Base-by-base conservation (phyloP, 257 asterid genomes). In the Parsonsia alboflavescens region DNA sequence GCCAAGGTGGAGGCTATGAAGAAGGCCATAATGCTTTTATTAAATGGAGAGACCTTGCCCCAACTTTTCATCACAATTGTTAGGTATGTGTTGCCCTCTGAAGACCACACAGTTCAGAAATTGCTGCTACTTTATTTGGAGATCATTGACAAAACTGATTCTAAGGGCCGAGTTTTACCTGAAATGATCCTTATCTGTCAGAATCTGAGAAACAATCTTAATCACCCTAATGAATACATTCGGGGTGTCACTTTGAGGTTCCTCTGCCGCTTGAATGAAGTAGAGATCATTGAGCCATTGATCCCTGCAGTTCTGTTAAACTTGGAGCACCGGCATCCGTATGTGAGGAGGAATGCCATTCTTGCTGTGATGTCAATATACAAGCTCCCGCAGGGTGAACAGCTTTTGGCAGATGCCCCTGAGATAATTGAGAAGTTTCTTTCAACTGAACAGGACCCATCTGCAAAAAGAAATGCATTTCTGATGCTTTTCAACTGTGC, bases 161-260 rank as follows among this genome's bases (percentile, higher is more conserved):
- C 84, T 24, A 88, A 89, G 85, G 98, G 98, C 6, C 84, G 88
- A 3, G 89, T 88, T 41, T 80, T 89, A 41, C 98, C 98, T 24
- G 98, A 93, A 85, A 93, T 93, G 97, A 91, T 93, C 75, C 85
- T 93, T 79, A 93, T 91, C 71, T 93, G 98, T 73, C 98, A 93
- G 88, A 89, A 89, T 74, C 86, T 93, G 73, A 86, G 92, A 83
- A 93, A 93, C 78, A 89, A 93, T 84, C 92, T 93, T 77, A 92
- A 87, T 83, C 97, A 90, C 62, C 91, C 98, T n/a, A 93, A 93
- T 77, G 98, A 93, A 81, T 93, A 93, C 74, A 86, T 93, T 73
- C 96, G 98, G 41, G 97, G 98, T 62, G 91, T 89, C 48, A 93
- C 98, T 10, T 78, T 93, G 77, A 89, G 98, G 83, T 93, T 93